phyloP scores from a whole-genome alignment of 1,284 basidiomycete species.

The Taiwanofungus camphoratus region DNA sequence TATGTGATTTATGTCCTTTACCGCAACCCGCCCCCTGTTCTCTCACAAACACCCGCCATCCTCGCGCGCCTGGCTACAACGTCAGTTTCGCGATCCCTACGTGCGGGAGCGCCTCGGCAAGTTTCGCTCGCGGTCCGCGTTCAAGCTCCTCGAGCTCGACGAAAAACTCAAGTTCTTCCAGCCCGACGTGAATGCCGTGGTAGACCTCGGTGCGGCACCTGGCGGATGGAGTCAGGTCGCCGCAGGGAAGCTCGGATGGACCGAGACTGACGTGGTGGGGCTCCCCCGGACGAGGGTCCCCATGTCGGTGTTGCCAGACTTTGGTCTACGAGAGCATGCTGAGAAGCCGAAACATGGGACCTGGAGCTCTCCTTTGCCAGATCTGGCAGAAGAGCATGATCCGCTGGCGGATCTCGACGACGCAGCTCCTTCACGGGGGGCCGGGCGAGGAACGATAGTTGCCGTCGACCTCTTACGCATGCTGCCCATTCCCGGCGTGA shows the following conservation, averaged over 20 bases:
- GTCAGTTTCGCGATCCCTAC: conserved; percentile 64
- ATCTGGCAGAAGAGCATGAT: conserved; percentile 5
- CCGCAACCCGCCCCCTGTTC: conserved; percentile 13
- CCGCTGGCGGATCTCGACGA: conserved; percentile 8
- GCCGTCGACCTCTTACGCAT: conserved; percentile 75
- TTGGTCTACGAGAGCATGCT: background rate
- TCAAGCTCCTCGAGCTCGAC: conserved; percentile 78
- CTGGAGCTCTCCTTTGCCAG: conserved; percentile 8
- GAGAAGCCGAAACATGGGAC: background rate
- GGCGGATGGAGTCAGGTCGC: conserved; percentile 88
- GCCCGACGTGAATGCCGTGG: conserved; percentile 50
- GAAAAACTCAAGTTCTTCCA: conserved; percentile 47
- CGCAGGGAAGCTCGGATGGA: conserved; percentile 44
- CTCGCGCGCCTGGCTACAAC: conserved; percentile 43
- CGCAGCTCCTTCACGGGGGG: background rate
- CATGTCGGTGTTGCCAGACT: background rate
- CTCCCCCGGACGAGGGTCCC: conserved; percentile 6
- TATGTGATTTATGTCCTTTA: conserved; percentile 25
- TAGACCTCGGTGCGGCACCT: conserved; percentile 84
- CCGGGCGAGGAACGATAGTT: conserved; percentile 51
- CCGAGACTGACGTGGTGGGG: conserved; percentile 11
- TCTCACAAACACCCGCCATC: conserved; percentile 17
- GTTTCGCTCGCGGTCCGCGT: conserved; percentile 78
- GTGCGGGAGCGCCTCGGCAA: conserved; percentile 45
- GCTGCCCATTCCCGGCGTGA: conserved; percentile 60